These are phyloP conservation scores for Infundibulicybe gibba DNA, from an alignment of 768 basidiomycete genomes.

Conservation along the genomic window DNA sequence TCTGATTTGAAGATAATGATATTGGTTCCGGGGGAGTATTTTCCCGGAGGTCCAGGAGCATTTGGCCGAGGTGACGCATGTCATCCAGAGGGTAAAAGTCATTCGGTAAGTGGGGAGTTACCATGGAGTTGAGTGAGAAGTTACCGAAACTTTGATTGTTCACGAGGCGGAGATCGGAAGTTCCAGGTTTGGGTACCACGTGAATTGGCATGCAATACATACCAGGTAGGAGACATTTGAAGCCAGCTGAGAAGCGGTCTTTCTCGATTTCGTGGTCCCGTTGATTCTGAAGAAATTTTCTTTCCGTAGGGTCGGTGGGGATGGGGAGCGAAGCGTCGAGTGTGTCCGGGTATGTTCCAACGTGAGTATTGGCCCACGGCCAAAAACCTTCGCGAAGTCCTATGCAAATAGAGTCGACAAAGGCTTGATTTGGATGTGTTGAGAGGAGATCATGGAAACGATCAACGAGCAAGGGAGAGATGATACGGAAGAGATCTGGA, in stretches of 20 bases:
- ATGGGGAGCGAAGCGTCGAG: conserved; percentile 7
- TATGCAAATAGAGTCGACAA: too few relatives aligned
- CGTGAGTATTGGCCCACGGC: too few relatives aligned
- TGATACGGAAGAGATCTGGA: too few relatives aligned
- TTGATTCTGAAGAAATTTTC: conserved; percentile 3
- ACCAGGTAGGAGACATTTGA: conserved; percentile 12
- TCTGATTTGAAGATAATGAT: conserved; percentile 31
- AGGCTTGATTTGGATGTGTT: too few relatives aligned
- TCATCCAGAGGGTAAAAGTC: background rate
- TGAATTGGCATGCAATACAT: too few relatives aligned
- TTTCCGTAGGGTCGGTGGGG: background rate
- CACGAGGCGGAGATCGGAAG: conserved; percentile 24
- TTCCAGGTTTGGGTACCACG: too few relatives aligned
- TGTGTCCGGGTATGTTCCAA: conserved; percentile 8
- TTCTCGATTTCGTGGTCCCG: too few relatives aligned
- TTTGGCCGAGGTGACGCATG: background rate
- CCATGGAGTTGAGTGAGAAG: conserved; percentile 19
- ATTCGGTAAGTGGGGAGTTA: background rate
- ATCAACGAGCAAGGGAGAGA: conserved; percentile 18
- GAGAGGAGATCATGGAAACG: conserved; percentile 12
- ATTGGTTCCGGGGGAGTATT: background rate
- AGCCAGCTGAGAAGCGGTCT: conserved; percentile 22
- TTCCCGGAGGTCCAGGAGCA: background rate
- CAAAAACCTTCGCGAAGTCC: conserved; percentile 25
- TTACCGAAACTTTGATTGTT: conserved; percentile 23